Conservation (phyloP, 2,329 filamentous ascomycete species). For the Raffaelea ambrosiae region DNA sequence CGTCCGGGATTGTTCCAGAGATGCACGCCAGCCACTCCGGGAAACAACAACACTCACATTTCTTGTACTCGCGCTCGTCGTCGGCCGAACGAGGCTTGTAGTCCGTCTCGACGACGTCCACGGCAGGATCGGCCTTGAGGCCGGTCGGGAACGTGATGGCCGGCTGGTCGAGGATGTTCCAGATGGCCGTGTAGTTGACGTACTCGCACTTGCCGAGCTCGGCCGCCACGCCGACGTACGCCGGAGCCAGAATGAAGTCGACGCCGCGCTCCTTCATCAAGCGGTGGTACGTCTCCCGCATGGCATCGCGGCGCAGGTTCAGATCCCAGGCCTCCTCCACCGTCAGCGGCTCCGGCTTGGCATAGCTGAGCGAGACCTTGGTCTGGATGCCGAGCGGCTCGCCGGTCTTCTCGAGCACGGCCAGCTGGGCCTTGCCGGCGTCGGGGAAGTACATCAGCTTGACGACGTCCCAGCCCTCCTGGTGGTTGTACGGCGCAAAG, state of each 20-base stretch:
- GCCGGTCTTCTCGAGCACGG: no score
- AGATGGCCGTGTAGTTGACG: constrained; percentile 5
- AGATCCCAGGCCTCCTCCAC: not conserved
- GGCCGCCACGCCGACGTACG: not conserved
- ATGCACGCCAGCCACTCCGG: no score
- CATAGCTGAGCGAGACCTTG: not conserved
- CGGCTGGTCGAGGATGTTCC: constrained; percentile 7
- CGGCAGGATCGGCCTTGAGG: no score
- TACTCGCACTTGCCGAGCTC: not conserved
- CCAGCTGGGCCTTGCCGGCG: not conserved
- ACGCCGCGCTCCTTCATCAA: not conserved
- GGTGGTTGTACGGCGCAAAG: no score
- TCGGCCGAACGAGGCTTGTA: no score
- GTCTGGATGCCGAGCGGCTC: not conserved
- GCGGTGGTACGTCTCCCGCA: not conserved
- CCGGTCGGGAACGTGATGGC: not conserved
- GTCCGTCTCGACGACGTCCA: no score
- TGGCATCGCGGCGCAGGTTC: not conserved
- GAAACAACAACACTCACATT: no score
- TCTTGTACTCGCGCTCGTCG: no score
- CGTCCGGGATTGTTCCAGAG: not conserved
- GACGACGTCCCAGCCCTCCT: no score
- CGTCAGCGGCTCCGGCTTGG: not conserved
- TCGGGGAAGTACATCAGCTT: not conserved
- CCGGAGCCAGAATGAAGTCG: constrained; percentile 5